These are phyloP conservation scores for Astragalus membranaceus DNA, from an alignment of 306 rosid genomes.

Conservation along the genomic window DNA sequence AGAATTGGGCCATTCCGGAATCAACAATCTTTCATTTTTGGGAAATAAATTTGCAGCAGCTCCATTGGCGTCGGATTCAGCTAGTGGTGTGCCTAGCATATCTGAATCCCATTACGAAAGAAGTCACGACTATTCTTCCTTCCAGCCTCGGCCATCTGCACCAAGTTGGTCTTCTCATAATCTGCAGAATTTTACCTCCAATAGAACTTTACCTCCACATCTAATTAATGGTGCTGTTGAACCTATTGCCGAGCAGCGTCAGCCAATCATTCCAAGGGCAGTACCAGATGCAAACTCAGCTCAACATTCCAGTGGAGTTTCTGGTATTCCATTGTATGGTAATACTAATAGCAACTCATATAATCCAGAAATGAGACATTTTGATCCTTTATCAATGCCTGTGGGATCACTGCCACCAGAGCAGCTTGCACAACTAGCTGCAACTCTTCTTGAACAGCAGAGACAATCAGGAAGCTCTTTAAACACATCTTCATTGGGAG, in stretches of 20 bases:
- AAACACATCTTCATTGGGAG: constrained; percentile 26
- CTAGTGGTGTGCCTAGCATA: constrained; percentile 21
- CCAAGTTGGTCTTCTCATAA: constrained; percentile 50
- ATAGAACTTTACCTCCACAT: constrained; percentile 40
- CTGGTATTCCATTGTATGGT: constrained; percentile 35
- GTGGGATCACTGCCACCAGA: constrained; percentile 57
- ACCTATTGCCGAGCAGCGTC: constrained; percentile 41
- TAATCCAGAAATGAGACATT: constrained; percentile 35
- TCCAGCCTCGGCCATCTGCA: constrained; percentile 34
- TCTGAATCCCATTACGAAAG: constrained; percentile 43
- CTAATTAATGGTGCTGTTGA: constrained; percentile 31
- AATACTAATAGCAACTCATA: constrained; percentile 26
- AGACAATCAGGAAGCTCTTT: constrained; percentile 49
- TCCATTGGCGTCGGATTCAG: constrained; percentile 39
- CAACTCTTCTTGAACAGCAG: constrained; percentile 69
- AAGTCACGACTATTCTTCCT: constrained; percentile 47
- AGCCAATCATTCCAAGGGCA: constrained; percentile 26
- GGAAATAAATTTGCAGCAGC: constrained; percentile 44
- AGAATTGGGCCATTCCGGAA: constrained; percentile 45
- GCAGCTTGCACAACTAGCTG: constrained; percentile 75
- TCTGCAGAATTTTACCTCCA: constrained; percentile 35
- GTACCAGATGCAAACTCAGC: constrained; percentile 32
- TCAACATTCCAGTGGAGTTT: constrained; percentile 38
- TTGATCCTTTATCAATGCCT: constrained; percentile 37
- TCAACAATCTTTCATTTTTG: constrained; percentile 31